phyloP scores from a whole-genome alignment of 495 filamentous ascomycete genomes.

The Podospora tetraspora region DNA sequence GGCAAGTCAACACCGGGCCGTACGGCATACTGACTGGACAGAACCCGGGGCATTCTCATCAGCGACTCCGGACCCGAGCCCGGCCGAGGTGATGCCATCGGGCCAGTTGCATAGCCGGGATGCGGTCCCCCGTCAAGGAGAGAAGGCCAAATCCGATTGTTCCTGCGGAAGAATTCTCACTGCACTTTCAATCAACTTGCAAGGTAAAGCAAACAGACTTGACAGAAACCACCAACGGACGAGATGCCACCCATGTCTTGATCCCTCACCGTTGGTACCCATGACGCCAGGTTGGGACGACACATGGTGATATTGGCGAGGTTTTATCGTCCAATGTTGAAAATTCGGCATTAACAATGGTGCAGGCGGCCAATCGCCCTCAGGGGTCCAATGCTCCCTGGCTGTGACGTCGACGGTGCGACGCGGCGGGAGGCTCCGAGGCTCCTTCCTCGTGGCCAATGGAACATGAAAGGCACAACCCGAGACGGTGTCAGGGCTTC shows the following conservation, averaged over 20 bases:
- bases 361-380: not conserved
- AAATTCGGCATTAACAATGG: slow-evolving; percentile 9
- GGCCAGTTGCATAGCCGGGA: no score
- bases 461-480: slow-evolving; percentile 3
- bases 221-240: no score
- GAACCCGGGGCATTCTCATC: no score
- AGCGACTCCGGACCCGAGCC: no score
- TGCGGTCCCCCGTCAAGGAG: not conserved
- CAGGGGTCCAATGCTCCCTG: slow-evolving; percentile 16
- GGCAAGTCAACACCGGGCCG: not conserved
- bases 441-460: slow-evolving; percentile 6
- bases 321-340: slow-evolving; percentile 14
- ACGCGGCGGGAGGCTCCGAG: slow-evolving; percentile 3
- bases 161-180: no score
- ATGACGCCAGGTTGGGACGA: not conserved
- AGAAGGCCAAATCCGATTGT: not conserved
- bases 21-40: no score
- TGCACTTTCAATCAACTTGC: no score
- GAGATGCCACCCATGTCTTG: not conserved
- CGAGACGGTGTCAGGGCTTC: slow-evolving; percentile 3
- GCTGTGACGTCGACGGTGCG: slow-evolving; percentile 6
- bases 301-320: not conserved
- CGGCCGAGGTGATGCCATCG: not conserved
- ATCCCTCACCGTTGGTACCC: not conserved
- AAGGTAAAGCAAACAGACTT: no score